A percentile compares a stretch with the other conserved stretches of the same genome.
phyloP scores from a whole-genome alignment of 768 basidiomycete genomes.

The Lyophyllum shimeji region DNA sequence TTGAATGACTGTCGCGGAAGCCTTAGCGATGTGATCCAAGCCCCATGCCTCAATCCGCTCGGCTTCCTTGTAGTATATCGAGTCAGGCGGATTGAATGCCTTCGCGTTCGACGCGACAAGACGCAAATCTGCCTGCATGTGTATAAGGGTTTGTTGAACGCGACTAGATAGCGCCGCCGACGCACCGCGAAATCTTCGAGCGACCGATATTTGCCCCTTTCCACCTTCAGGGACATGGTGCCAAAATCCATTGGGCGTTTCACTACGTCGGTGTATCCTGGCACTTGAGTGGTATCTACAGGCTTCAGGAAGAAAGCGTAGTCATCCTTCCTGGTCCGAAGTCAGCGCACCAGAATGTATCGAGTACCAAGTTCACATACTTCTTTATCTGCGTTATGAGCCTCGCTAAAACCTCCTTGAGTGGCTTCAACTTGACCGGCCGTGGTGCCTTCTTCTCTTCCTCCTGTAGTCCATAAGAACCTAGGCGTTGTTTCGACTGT shows the following conservation, averaged over 20 bases:
- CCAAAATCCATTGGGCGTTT: conserved; percentile 92
- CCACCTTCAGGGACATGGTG: conserved; percentile 80
- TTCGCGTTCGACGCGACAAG: conserved; percentile 77
- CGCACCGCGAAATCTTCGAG: conserved; percentile 78
- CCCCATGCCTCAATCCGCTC: conserved; percentile 70
- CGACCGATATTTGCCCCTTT: conserved; percentile 72
- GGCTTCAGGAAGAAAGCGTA: conserved; percentile 81
- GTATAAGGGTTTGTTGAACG: conserved; percentile 5
- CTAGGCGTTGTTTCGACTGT: conserved; percentile 38
- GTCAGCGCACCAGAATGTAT: conserved; percentile 9
- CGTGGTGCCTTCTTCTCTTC: conserved; percentile 48
- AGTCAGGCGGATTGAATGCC: conserved; percentile 71
- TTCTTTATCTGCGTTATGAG: conserved; percentile 75
- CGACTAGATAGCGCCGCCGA: conserved; percentile 11
- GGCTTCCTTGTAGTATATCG: conserved; percentile 74
- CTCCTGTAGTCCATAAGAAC: conserved; percentile 27
- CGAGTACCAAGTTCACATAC: conserved; percentile 34
- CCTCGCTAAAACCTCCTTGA: conserved; percentile 71
- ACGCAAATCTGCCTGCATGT: conserved; percentile 59
- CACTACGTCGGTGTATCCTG: conserved; percentile 67
- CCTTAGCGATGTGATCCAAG: conserved; percentile 71
- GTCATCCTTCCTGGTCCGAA: conserved; percentile 66
- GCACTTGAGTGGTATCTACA: conserved; percentile 59
- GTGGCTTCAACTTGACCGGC: conserved; percentile 73
- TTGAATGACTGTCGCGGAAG: conserved; percentile 72